Base-by-base conservation (phyloP, 371 early-diverging fungal species). In the Funneliformis caledonium region DNA sequence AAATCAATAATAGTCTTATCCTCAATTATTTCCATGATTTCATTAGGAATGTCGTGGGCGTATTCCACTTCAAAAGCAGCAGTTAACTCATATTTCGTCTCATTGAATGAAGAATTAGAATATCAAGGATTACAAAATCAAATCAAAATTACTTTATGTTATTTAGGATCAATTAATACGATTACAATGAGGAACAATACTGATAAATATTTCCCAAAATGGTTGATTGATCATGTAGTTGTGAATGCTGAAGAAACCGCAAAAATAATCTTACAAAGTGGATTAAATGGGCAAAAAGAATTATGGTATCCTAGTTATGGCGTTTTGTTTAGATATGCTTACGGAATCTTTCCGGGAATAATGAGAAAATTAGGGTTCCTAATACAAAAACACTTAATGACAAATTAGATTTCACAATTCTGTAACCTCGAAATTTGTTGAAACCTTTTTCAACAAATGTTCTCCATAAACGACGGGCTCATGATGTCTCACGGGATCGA, bases 401-500 rank as follows among this genome's bases (percentile, higher is more conserved):
- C 16, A 56, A 16, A 56, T 19, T 56, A 56, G 56, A 45, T 22
- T 9, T 72, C 50, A 45, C 12, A 12, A 50, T 72, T 50, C 50
- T 11, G 16, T 75, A 19, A 75, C 33, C 43, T 75, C 76, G 43
- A 75, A 75, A 75, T 75, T 75, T 8, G 31, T 59, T 59, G 76
- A 75, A n/a, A 75, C 75, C 31, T 78, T 78, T 33, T 50, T 65
- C 14, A 78, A 37, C 12, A 78, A 47, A 59, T 78, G 79, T 52
- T 78, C 79, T 16, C 79, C 79, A 69, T 78, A 78, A 8, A 78
- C 42, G 7, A 78, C 79, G 2, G 69, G 56, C 4, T 78, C 70
- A 31, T 78, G 59, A 52, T 78, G 79, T 52, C 43, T 69, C 31
- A 78, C 31, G 2, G 79, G 79, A 59, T 78, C 79, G 43, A 78